Evolutionary conservation across 78 protist species (phyloP), one percentile per base, ranked within the genome.

Genomic region (Dictyostelium brefeldianum): DNA sequence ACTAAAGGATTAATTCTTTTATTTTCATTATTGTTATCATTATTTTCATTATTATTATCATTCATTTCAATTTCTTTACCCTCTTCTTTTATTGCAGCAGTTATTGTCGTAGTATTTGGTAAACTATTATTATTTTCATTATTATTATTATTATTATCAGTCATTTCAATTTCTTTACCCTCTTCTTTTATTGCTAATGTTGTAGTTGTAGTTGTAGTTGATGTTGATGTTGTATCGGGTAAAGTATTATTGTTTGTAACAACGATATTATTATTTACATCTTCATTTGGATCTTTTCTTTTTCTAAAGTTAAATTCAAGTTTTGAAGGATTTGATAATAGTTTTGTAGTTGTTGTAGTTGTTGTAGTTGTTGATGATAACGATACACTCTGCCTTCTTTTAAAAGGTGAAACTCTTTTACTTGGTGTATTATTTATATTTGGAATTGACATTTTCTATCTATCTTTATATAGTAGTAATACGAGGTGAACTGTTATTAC

Each of bases 221-320:
- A 22, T 59, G 12, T 59, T 59, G 1, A 4, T 18, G n/a, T 22
- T 0, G 18, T 56, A 56, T 6, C 20, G 0, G 65, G n/a, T 20
- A 9, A 20, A 56, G 11, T 56, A 1, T 65, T 65, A 10, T 65
- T 8, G n/a, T n/a, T n/a, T n/a, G 1, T 69, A 69, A 12, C 48
- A 2, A 36, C 9, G 9, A 15, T 69, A 25, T 17, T 43, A 71
- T 71, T 46, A 15, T 71, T 25, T 9, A 8, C 15, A 15, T 70
- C 78, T 3, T 56, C 25, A 71, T 43, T 71, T 12, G 43, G 29
- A 71, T 71, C 78, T 71, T 71, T 71, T 71, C 78, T 71, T 53
- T 71, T 71, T 71, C 43, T 71, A 43, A 46, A 71, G 43, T 46
- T 71, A 43, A 71, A 71, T 46, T 54, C 1, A 4, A 46, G 11